A percentile compares a stretch with the other conserved stretches of the same genome.
phyloP scores from a whole-genome alignment of 805 yeast species.

The Barnettozyma californica region DNA sequence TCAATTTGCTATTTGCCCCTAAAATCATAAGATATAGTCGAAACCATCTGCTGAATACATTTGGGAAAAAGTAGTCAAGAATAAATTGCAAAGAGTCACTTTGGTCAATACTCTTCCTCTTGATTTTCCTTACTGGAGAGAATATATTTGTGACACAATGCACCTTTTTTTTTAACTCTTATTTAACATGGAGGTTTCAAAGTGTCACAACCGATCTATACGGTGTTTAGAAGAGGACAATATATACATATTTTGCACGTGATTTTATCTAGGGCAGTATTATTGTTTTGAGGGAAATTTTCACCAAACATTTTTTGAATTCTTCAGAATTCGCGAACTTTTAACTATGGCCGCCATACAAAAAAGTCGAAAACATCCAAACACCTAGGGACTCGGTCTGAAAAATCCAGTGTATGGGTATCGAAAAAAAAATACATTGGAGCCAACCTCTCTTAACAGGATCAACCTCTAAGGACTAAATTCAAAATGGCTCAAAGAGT shows the following conservation, averaged over 20 bases:
- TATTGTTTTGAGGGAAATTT: neutral
- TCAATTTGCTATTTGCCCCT: too few species aligned
- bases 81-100: too few species aligned
- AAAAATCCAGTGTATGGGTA: constrained; percentile 3
- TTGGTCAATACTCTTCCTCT: constrained; percentile 23
- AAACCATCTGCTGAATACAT: too few species aligned
- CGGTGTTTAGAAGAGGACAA: too few species aligned
- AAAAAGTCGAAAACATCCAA: constrained; percentile 4
- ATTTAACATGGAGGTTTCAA: too few species aligned
- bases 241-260: constrained; percentile 9
- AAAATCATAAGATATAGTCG: too few species aligned
- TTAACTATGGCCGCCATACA: neutral
- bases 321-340: neutral
- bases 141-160: too few species aligned
- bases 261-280: constrained; percentile 8
- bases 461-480: constrained; percentile 11
- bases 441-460: constrained; percentile 1
- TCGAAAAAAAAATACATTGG: constrained; percentile 16
- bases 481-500: constrained; percentile 96
- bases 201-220: constrained; percentile 13
- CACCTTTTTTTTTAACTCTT: too few species aligned
- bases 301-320: neutral
- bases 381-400: constrained; percentile 6
- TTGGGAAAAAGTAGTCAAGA: too few species aligned
- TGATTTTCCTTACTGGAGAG: constrained; percentile 56